A percentile compares a stretch with the other conserved stretches of the same genome.
phyloP scores from a whole-genome alignment of 306 rosid species.

The Pterocarpus macrocarpus region DNA sequence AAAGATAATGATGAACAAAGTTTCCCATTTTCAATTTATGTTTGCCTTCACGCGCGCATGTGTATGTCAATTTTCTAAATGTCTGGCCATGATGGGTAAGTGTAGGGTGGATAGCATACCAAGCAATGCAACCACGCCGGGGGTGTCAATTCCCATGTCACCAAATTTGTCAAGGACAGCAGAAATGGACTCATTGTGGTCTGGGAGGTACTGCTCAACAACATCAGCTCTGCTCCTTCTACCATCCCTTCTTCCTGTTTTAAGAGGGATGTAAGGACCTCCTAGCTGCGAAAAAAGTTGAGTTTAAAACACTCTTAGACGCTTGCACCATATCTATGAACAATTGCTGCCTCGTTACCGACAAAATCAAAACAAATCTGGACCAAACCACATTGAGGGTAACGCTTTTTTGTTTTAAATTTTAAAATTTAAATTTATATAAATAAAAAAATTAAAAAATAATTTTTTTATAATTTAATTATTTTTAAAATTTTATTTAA shows the following conservation, averaged over 20 bases:
- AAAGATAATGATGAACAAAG: not conserved
- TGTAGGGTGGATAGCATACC: slow-evolving; percentile 52
- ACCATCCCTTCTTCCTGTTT: slow-evolving; percentile 98
- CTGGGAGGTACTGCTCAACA: slow-evolving; percentile 87
- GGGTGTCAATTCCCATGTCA: slow-evolving; percentile 85
- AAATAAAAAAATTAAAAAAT: not conserved
- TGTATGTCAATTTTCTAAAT: not conserved
- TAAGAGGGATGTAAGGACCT: slow-evolving; percentile 85
- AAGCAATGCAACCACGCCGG: slow-evolving; percentile 89
- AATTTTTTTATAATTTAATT: no score
- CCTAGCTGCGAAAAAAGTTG: slow-evolving; percentile 67
- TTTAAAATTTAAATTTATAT: no score
- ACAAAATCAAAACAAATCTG: slow-evolving; percentile 26
- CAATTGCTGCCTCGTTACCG: not conserved
- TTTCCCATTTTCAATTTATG: not conserved
- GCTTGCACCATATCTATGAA: not conserved
- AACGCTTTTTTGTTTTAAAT: no score
- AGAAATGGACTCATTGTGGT: slow-evolving; percentile 96
- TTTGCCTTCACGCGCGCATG: not conserved
- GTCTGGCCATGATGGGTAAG: slow-evolving; percentile 3
- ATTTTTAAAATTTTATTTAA: no score
- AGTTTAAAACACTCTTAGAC: not conserved
- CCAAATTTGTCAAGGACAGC: slow-evolving; percentile 87
- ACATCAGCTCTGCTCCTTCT: slow-evolving; percentile 91
- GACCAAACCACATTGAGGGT: not conserved